phyloP scores from a whole-genome alignment of 1,139 yeast genomes.

The Taphrina betulina region DNA sequence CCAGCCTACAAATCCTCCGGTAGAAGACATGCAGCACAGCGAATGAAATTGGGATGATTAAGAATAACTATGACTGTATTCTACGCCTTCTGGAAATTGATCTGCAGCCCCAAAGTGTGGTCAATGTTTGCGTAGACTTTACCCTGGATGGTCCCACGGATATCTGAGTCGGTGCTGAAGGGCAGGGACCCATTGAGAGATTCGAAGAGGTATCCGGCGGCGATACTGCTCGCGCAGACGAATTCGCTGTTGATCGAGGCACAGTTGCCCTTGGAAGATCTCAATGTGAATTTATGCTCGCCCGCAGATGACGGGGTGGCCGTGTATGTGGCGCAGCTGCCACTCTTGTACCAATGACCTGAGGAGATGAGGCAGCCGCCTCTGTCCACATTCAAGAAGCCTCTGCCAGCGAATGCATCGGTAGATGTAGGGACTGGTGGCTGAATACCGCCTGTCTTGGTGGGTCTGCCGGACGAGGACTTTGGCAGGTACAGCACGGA shows the following conservation, averaged over 20 bases:
- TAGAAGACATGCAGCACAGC: too few relatives aligned
- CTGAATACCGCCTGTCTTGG: background rate
- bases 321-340: slow-evolving; percentile 80
- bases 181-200: slow-evolving; percentile 3
- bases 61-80: too few relatives aligned
- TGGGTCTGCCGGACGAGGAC: slow-evolving; percentile 37
- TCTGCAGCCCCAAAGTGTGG: background rate
- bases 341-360: slow-evolving; percentile 79
- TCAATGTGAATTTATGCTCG: slow-evolving; percentile 1
- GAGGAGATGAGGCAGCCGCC: slow-evolving; percentile 78
- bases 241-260: background rate
- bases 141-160: slow-evolving; percentile 2
- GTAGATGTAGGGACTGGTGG: background rate
- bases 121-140: background rate
- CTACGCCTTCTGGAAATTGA: slow-evolving; percentile 8
- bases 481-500: slow-evolving; percentile 74
- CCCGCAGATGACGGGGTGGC: slow-evolving; percentile 39
- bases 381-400: slow-evolving; percentile 56
- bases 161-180: background rate
- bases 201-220: slow-evolving; percentile 3
- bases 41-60: too few relatives aligned
- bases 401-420: slow-evolving; percentile 41
- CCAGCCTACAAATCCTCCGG: too few relatives aligned
- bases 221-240: background rate
- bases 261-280: slow-evolving; percentile 2